Evolutionary conservation across 73 alveolate species (phyloP).

Genomic region (Durusdinium trenchii): DNA sequence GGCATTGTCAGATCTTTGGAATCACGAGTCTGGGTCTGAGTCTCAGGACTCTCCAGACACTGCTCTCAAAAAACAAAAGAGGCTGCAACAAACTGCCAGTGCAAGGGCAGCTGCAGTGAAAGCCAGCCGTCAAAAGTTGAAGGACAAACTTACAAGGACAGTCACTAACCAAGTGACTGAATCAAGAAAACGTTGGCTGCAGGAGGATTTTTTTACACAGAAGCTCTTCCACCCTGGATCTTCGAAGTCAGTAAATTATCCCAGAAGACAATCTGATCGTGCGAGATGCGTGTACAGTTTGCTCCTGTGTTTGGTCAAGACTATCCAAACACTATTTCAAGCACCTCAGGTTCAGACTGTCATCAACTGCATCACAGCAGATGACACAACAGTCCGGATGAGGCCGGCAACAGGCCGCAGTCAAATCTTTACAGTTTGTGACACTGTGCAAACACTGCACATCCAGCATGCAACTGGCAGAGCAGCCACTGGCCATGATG

Average conservation of each 20-base stretch:
- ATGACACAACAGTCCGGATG: conserved; percentile 11
- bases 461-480: too few species aligned
- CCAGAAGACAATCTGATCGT: neutral
- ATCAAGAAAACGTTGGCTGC: too few species aligned
- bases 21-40: too few species aligned
- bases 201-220: neutral
- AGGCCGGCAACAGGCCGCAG: neutral
- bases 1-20: too few species aligned
- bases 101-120: neutral
- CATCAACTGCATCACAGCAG: neutral
- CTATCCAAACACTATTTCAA: neutral
- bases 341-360: neutral
- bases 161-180: too few species aligned
- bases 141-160: neutral
- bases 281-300: conserved; percentile 22
- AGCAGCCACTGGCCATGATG: too few species aligned
- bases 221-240: neutral
- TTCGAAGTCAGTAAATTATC: neutral
- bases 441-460: neutral
- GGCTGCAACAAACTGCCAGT: too few species aligned
- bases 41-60: too few species aligned
- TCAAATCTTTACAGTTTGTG: neutral
- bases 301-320: neutral
- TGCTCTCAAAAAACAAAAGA: too few species aligned
- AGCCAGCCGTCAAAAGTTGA: neutral